Conservation (phyloP, 257 asterid species). For the Solanum bulbocastanum region DNA sequence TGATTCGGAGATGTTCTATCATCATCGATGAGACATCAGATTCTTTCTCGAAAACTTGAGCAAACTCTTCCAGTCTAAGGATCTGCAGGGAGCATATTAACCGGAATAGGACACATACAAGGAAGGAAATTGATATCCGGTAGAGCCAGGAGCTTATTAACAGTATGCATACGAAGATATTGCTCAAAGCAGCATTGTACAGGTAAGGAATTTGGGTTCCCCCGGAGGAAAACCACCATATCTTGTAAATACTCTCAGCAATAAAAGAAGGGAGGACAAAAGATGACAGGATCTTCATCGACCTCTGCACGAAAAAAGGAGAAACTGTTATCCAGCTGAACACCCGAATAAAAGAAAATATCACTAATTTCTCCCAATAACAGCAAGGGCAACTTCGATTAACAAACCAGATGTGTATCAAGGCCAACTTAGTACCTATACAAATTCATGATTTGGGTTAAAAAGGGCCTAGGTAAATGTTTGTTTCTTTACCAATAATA, state of each 20-base stretch:
- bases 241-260: constrained; percentile 58
- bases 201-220: constrained; percentile 76
- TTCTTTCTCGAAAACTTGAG: constrained; percentile 59
- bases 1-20: constrained; percentile 75
- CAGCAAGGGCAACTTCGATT: background rate
- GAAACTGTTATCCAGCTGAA: background rate
- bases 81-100: constrained; percentile 70
- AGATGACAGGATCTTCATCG: constrained; percentile 69
- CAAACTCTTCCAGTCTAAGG: constrained; percentile 69
- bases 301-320: constrained; percentile 42
- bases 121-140: constrained; percentile 62
- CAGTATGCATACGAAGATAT: constrained; percentile 42
- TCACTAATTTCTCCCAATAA: background rate
- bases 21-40: constrained; percentile 60
- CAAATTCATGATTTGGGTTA: background rate
- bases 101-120: constrained; percentile 78
- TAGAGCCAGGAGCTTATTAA: constrained; percentile 78
- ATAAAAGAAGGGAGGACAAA: constrained; percentile 78
- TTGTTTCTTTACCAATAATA: background rate
- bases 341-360: background rate
- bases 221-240: constrained; percentile 91
- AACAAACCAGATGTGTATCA: background rate
- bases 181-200: constrained; percentile 49
- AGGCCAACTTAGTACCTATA: background rate
- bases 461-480: background rate